Evolutionary conservation across 1,139 yeast species (phyloP).

Genomic region (Geotrichum aggregatum): DNA sequence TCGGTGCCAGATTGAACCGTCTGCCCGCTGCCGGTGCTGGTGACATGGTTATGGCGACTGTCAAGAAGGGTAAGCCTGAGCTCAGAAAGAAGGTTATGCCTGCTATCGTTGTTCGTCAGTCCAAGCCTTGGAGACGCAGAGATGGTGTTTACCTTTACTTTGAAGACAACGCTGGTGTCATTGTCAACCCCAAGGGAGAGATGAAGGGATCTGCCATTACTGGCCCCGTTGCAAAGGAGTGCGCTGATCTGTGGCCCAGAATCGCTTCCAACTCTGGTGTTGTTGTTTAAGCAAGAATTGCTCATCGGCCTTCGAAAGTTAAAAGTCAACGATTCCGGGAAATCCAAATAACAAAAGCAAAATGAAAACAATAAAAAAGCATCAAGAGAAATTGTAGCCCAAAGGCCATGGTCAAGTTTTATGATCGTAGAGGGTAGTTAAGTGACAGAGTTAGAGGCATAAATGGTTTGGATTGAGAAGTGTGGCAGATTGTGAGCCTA

Average conservation of each 20-base stretch:
- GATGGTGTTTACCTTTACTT: slow-evolving; percentile 99
- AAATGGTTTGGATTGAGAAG: too few relatives aligned
- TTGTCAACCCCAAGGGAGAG: slow-evolving; percentile 99
- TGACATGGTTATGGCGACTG: slow-evolving; percentile 99
- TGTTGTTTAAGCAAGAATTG: slow-evolving; percentile 70
- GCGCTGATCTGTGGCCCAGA: slow-evolving; percentile 99
- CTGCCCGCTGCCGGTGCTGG: slow-evolving; percentile 99
- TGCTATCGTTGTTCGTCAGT: slow-evolving; percentile 98
- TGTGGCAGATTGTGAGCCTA: too few relatives aligned
- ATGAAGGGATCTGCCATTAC: slow-evolving; percentile 99
- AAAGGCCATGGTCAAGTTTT: too few relatives aligned
- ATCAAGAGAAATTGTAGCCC: too few relatives aligned
- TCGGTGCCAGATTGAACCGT: slow-evolving; percentile 99
- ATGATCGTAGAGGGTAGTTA: too few relatives aligned
- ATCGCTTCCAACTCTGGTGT: slow-evolving; percentile 99
- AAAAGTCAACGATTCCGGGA: too few relatives aligned
- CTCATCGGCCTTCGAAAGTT: too few relatives aligned
- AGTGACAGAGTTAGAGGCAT: too few relatives aligned
- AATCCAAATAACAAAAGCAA: neutral
- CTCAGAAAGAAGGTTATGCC: slow-evolving; percentile 99
- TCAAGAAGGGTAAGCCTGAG: slow-evolving; percentile 99
- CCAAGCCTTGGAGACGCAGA: slow-evolving; percentile 99
- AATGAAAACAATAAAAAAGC: neutral
- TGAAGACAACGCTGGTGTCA: slow-evolving; percentile 99
- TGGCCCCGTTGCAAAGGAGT: slow-evolving; percentile 99